Conservation (phyloP, 192 early-diverging fungal species). For the Coemansia sp. region DNA sequence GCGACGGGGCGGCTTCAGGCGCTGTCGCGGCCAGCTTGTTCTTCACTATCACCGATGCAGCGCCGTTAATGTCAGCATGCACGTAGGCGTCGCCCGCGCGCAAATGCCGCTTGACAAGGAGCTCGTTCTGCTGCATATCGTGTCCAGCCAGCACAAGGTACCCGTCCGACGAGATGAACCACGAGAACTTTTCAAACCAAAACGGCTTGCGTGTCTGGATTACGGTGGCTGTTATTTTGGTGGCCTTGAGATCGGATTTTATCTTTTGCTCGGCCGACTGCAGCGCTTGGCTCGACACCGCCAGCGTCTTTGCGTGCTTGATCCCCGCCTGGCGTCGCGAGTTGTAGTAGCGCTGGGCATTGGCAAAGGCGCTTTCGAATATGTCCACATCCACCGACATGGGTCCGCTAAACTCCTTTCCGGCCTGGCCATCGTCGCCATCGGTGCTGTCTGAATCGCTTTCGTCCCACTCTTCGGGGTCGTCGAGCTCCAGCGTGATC, state of each 20-base stretch:
- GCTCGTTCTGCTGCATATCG: conserved; percentile 92
- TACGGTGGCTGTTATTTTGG: conserved; percentile 73
- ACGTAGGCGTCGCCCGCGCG: conserved; percentile 80
- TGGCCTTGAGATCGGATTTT: conserved; percentile 72
- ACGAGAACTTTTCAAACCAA: conserved; percentile 99
- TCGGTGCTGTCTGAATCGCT: conserved; percentile 48
- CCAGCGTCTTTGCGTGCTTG: conserved; percentile 90
- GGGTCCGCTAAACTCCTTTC: conserved; percentile 40
- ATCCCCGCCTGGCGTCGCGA: conserved; percentile 75
- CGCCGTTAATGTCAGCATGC: conserved; percentile 91
- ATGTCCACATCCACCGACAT: conserved; percentile 82
- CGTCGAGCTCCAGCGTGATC: conserved; percentile 66
- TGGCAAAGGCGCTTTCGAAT: conserved; percentile 82
- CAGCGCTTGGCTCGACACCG: conserved; percentile 80
- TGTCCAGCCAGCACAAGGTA: conserved; percentile 90
- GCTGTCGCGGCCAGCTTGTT: conserved; percentile 56
- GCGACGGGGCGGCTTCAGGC: conserved; percentile 11
- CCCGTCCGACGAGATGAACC: conserved; percentile 93
- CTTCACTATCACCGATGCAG: conserved; percentile 87
- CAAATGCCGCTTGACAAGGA: conserved; percentile 76
- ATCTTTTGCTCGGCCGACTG: conserved; percentile 93
- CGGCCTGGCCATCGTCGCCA: conserved; percentile 42
- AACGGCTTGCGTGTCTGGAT: conserved; percentile 85
- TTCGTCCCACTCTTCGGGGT: conserved; percentile 57
- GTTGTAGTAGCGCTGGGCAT: conserved; percentile 88